Conservation (phyloP, 2,329 filamentous ascomycete genomes). For the Fusarium annulatum region DNA sequence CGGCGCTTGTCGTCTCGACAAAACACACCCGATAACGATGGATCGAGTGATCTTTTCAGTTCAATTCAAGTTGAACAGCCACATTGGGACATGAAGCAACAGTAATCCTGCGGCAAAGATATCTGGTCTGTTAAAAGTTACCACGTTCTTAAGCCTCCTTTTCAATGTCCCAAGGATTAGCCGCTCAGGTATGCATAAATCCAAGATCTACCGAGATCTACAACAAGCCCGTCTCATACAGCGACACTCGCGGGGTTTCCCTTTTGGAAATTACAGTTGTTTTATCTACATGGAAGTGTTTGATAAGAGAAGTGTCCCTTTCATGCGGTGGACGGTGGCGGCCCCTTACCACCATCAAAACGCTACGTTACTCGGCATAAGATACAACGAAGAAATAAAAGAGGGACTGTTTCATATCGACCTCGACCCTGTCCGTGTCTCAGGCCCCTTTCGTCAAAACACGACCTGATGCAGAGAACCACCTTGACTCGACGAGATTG, state of each 20-base stretch:
- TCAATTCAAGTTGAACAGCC: constrained; percentile 6
- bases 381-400: constrained; percentile 21
- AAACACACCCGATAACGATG: constrained; percentile 1
- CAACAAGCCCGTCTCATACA: constrained; percentile 2
- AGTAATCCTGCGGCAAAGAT: background rate
- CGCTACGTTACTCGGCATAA: constrained; percentile 5
- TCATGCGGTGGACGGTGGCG: constrained; percentile 11
- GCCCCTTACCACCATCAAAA: constrained; percentile 7
- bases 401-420: constrained; percentile 42
- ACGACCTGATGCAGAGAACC: constrained; percentile 34
- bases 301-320: constrained; percentile 4
- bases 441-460: constrained; percentile 38
- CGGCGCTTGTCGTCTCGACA: background rate
- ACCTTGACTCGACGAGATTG: background rate
- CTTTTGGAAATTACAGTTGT: constrained; percentile 19
- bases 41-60: constrained; percentile 8
- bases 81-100: background rate
- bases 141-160: constrained; percentile 12
- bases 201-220: constrained; percentile 32
- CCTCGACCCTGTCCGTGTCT: constrained; percentile 33
- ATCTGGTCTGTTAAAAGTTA: background rate
- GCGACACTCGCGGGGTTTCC: constrained; percentile 2
- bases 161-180: background rate
- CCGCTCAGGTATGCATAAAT: constrained; percentile 6
- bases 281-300: constrained; percentile 15